These are phyloP conservation scores for Starmerella gropengiesseri DNA, from an alignment of 805 yeast species.

Conservation along the genomic window DNA sequence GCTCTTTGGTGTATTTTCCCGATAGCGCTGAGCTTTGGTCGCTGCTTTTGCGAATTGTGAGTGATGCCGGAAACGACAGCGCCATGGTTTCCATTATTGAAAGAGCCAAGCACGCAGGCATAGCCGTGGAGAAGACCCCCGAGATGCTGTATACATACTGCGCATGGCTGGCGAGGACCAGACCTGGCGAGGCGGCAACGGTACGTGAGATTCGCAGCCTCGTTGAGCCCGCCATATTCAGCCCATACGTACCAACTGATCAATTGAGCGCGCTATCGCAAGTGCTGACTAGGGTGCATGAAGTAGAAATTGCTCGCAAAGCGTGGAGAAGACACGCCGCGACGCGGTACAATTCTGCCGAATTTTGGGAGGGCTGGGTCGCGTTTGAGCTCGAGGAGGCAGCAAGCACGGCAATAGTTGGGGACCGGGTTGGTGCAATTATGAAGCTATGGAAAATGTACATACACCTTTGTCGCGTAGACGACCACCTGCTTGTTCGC, in stretches of 20 bases:
- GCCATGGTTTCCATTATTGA: background rate
- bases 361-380: slow-evolving; percentile 1
- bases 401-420: no score
- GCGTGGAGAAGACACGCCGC: slow-evolving; percentile 1
- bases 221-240: background rate
- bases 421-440: background rate
- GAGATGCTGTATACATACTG: background rate
- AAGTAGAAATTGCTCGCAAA: slow-evolving; percentile 1
- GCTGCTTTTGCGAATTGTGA: background rate
- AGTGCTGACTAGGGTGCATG: background rate
- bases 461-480: background rate
- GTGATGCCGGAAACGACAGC: background rate
- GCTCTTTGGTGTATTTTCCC: background rate
- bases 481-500: background rate
- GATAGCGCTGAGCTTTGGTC: background rate
- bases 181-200: background rate
- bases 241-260: background rate
- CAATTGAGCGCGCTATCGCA: background rate
- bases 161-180: background rate
- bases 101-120: background rate
- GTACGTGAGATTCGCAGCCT: background rate
- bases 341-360: background rate
- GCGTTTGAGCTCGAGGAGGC: background rate
- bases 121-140: background rate
- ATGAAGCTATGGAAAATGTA: background rate